A percentile compares a stretch with the other conserved stretches of the same genome.
These are phyloP conservation scores for Cymbopogon citratus DNA, from an alignment of 176 grass and related monocot genomes.

Conservation along the genomic window DNA sequence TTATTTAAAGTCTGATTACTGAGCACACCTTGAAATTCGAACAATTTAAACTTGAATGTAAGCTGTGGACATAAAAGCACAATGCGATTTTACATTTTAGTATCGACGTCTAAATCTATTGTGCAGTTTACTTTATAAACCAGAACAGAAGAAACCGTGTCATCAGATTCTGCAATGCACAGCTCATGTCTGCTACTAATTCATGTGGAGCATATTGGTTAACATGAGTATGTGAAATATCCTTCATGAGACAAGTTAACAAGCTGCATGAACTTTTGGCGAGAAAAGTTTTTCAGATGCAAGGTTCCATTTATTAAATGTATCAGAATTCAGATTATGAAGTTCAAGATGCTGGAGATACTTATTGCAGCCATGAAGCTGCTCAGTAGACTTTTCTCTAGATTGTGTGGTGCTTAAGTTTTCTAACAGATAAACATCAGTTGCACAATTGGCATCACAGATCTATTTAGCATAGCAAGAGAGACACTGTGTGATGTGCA, in stretches of 20 bases:
- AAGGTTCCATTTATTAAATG: not conserved
- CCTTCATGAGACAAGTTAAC: conserved; percentile 3
- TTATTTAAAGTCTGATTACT: too few species aligned
- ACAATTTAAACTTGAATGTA: not conserved
- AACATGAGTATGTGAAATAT: not conserved
- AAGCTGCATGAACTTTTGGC: not conserved
- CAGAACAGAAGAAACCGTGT: not conserved
- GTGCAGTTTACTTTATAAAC: not conserved
- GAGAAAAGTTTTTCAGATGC: not conserved
- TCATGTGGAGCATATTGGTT: not conserved
- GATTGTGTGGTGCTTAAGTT: not conserved
- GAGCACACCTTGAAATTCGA: not conserved
- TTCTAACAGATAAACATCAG: not conserved
- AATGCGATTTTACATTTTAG: not conserved
- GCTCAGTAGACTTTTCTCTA: not conserved
- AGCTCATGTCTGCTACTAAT: not conserved
- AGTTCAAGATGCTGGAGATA: not conserved
- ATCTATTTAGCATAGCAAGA: not conserved
- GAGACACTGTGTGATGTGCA: not conserved
- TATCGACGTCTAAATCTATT: not conserved
- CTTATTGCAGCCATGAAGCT: not conserved
- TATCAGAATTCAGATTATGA: conserved; percentile 6
- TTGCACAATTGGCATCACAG: not conserved
- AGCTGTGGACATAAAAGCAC: not conserved
- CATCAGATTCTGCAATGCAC: not conserved